phyloP scores from a whole-genome alignment of 805 yeast species.

The Candida hungchunana region DNA sequence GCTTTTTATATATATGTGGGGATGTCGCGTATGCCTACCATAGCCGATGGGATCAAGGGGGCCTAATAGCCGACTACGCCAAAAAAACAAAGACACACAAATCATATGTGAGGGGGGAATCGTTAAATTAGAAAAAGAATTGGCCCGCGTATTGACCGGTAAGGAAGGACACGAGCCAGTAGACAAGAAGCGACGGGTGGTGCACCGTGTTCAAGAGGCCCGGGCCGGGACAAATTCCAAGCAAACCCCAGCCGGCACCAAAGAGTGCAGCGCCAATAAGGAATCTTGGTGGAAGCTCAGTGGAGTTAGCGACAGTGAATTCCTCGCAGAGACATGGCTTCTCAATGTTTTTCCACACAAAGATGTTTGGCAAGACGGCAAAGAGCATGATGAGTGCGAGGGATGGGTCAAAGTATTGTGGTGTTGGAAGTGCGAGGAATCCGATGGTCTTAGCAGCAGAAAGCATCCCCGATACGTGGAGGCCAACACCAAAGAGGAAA shows the following conservation, averaged over 20 bases:
- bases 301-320: constrained; percentile 26
- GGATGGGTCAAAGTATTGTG: constrained; percentile 43
- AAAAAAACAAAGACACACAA: too few species aligned
- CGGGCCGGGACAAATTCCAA: constrained; percentile 54
- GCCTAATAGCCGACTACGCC: too few species aligned
- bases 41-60: too few species aligned
- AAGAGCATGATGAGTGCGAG: constrained; percentile 39
- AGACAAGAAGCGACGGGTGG: constrained; percentile 1
- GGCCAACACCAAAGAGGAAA: constrained; percentile 41
- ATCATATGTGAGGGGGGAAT: too few species aligned
- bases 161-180: constrained; percentile 15
- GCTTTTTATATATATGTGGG: too few species aligned
- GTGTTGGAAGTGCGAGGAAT: constrained; percentile 35
- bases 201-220: constrained; percentile 31
- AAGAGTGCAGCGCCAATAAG: constrained; percentile 41
- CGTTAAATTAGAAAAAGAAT: neutral
- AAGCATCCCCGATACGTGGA: constrained; percentile 44
- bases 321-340: constrained; percentile 20
- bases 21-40: too few species aligned
- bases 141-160: constrained; percentile 10
- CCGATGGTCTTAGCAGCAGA: constrained; percentile 41
- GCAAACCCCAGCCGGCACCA: constrained; percentile 51
- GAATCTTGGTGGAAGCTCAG: constrained; percentile 28
- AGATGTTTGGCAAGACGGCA: constrained; percentile 41
- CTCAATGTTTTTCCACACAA: constrained; percentile 30